Conservation (phyloP, 2,329 filamentous ascomycete species). For the Aureobasidium uvarum region DNA sequence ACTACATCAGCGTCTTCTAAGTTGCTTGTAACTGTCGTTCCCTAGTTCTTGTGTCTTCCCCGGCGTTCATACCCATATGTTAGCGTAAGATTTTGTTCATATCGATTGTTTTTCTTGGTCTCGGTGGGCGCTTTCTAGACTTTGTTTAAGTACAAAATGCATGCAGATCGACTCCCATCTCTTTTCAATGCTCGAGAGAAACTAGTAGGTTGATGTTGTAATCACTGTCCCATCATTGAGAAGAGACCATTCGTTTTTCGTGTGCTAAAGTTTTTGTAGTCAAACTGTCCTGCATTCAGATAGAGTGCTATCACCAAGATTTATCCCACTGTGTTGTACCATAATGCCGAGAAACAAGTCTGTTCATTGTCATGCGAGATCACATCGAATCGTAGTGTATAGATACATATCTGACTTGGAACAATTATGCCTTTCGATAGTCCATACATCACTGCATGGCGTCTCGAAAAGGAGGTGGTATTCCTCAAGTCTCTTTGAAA, state of each 20-base stretch:
- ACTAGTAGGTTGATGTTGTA: background rate
- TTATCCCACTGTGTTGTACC: too few species aligned
- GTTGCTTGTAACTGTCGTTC: slow-evolving; percentile 4
- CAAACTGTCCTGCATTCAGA: too few species aligned
- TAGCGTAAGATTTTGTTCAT: slow-evolving; percentile 28
- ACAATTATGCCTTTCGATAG: background rate
- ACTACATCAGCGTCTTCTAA: slow-evolving; percentile 97
- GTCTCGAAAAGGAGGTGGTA: too few species aligned
- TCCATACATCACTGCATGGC: background rate
- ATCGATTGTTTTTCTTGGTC: slow-evolving; percentile 8
- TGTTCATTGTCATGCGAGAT: too few species aligned
- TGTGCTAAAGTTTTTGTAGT: background rate
- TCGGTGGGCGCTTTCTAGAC: slow-evolving; percentile 13
- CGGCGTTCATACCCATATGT: slow-evolving; percentile 29
- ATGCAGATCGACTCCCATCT: background rate
- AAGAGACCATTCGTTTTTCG: background rate
- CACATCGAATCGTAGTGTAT: background rate
- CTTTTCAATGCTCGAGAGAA: background rate
- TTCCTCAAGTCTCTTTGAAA: background rate
- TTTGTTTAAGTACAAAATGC: slow-evolving; percentile 22
- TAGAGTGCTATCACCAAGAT: too few species aligned
- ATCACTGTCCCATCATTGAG: background rate
- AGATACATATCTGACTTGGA: background rate
- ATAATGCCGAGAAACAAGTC: too few species aligned
- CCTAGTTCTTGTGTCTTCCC: background rate